Conservation (phyloP, 345 rosid species). For the Linum lewisii region DNA sequence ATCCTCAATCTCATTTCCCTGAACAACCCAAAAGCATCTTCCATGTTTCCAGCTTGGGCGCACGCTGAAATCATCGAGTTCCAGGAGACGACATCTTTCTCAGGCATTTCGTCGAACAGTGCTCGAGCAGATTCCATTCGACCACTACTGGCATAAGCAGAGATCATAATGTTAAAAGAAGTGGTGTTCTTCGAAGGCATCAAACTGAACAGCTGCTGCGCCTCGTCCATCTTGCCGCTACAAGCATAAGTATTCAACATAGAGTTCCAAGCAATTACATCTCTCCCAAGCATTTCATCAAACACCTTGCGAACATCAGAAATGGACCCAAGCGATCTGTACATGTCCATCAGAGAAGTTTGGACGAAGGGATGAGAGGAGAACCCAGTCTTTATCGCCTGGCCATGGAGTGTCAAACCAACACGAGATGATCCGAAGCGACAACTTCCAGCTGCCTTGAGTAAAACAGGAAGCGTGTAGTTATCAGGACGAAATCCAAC, state of each 20-base stretch:
- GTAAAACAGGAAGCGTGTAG: constrained; percentile 14
- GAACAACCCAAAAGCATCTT: constrained; percentile 11
- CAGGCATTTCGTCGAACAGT: constrained; percentile 11
- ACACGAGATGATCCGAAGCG: background rate
- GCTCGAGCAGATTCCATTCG: constrained; percentile 8
- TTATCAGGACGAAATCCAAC: constrained; percentile 10
- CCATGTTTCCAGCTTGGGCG: constrained; percentile 12
- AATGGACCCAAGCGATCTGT: background rate
- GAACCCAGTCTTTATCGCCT: constrained; percentile 13
- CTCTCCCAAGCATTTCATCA: too few species aligned
- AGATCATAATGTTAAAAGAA: constrained; percentile 21
- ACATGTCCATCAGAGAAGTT: constrained; percentile 15
- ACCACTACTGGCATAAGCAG: constrained; percentile 15
- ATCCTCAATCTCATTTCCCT: constrained; percentile 14
- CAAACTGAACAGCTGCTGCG: constrained; percentile 13
- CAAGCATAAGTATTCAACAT: too few species aligned
- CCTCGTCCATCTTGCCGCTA: too few species aligned
- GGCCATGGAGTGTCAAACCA: constrained; percentile 11
- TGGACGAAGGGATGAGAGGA: constrained; percentile 12
- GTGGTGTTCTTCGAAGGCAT: constrained; percentile 20
- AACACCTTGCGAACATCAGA: constrained; percentile 15
- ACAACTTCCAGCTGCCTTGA: constrained; percentile 11
- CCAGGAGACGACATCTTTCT: constrained; percentile 18
- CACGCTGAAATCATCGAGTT: constrained; percentile 16
- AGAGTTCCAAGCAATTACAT: too few species aligned